Evolutionary conservation across 1,284 basidiomycete species (phyloP).

Genomic region (Marasmius oreades): DNA sequence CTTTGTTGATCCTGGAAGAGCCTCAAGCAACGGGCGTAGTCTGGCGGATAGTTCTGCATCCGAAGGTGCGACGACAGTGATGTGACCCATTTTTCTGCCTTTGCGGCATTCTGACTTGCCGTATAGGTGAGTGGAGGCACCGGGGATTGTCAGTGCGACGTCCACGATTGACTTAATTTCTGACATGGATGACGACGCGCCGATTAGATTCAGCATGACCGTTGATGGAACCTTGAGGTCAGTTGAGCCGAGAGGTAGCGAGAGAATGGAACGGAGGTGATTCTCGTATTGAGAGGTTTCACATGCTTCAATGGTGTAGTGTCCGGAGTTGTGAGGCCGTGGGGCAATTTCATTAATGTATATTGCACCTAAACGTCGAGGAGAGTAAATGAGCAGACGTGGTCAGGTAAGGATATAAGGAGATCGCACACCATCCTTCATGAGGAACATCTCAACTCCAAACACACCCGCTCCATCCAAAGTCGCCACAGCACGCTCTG

Average conservation of each 20-base stretch:
- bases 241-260: slow-evolving; percentile 87
- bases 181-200: slow-evolving; percentile 63
- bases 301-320: slow-evolving; percentile 99
- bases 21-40: slow-evolving; percentile 69
- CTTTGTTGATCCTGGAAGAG: slow-evolving; percentile 48
- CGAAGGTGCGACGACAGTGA: slow-evolving; percentile 84
- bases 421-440: slow-evolving; percentile 64
- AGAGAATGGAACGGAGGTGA: slow-evolving; percentile 94
- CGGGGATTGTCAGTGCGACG: slow-evolving; percentile 63
- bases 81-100: slow-evolving; percentile 97
- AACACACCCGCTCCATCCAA: slow-evolving; percentile 93
- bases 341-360: slow-evolving; percentile 98
- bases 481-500: slow-evolving; percentile 80
- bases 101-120: slow-evolving; percentile 89
- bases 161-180: slow-evolving; percentile 55
- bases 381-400: not conserved
- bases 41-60: slow-evolving; percentile 74
- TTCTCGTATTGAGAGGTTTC: slow-evolving; percentile 97
- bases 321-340: slow-evolving; percentile 98
- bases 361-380: slow-evolving; percentile 54
- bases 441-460: slow-evolving; percentile 97
- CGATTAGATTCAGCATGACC: slow-evolving; percentile 96
- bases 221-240: slow-evolving; percentile 84
- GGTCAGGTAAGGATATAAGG: not conserved
- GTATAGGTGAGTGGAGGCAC: slow-evolving; percentile 87